Percentiles rank a stretch among this genome's conserved stretches.
phyloP scores from a whole-genome alignment of 352 stramenopile species.

The Phytophthora boehmeriae region DNA sequence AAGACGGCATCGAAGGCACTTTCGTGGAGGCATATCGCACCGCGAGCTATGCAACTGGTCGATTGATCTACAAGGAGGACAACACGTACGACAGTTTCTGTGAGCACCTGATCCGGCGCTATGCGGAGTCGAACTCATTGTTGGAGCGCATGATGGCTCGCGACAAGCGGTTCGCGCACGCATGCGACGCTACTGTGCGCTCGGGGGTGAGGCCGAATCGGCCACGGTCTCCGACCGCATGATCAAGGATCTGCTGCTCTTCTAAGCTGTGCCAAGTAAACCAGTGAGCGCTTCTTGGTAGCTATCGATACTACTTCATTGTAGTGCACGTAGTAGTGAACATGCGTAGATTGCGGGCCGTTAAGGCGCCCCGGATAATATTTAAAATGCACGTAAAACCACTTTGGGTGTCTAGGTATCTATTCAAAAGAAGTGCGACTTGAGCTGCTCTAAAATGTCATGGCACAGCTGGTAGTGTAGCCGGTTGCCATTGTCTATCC shows the following conservation, averaged over 20 bases:
- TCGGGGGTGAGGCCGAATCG: conserved; percentile 56
- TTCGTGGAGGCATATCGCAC: conserved; percentile 85
- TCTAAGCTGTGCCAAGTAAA: conserved; percentile 37
- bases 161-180: conserved; percentile 72
- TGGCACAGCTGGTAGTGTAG: conserved; percentile 9
- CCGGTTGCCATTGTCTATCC: conserved; percentile 23
- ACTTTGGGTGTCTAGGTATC: conserved; percentile 24
- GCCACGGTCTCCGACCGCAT: conserved; percentile 79
- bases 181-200: conserved; percentile 43
- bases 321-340: conserved; percentile 10
- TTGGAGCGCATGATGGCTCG: conserved; percentile 86
- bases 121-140: conserved; percentile 84
- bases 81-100: conserved; percentile 91
- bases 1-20: conserved; percentile 78
- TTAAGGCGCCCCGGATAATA: conserved; percentile 17
- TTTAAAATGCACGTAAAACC: conserved; percentile 20
- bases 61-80: conserved; percentile 89
- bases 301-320: conserved; percentile 26
- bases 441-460: background rate
- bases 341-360: conserved; percentile 1
- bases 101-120: conserved; percentile 87
- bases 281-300: conserved; percentile 3
- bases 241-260: conserved; percentile 87
- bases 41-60: conserved; percentile 81
- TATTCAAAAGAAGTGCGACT: conserved; percentile 30